A percentile compares a stretch with the other conserved stretches of the same genome.
These are phyloP conservation scores for Echeveria elegans DNA, from an alignment of 164 flowering plant genomes.

Conservation along the genomic window DNA sequence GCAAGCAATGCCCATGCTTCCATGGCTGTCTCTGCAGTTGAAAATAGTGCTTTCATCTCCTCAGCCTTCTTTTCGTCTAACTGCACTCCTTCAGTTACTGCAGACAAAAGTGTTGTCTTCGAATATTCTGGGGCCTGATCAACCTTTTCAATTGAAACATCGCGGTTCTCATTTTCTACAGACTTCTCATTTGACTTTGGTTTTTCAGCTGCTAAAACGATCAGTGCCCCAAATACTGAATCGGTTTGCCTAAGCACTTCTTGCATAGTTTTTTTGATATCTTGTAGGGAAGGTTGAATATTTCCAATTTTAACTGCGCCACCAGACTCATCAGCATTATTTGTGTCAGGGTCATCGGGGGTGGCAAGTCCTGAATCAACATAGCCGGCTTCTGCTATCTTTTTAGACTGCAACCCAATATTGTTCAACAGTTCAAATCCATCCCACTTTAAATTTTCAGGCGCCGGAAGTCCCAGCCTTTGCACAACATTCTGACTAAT, in stretches of 20 bases:
- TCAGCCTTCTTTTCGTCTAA: constrained; percentile 58
- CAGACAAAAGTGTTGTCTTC: constrained; percentile 14
- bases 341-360: constrained; percentile 25
- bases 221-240: constrained; percentile 47
- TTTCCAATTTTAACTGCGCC: constrained; percentile 15
- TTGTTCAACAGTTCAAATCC: constrained; percentile 50
- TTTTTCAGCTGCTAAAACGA: constrained; percentile 59
- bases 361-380: constrained; percentile 90
- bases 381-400: constrained; percentile 64
- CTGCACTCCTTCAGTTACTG: constrained; percentile 18
- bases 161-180: constrained; percentile 19
- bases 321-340: constrained; percentile 18
- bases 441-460: constrained; percentile 77
- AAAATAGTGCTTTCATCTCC: constrained; percentile 78
- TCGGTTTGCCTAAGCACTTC: constrained; percentile 58
- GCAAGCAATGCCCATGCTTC: constrained; percentile 99
- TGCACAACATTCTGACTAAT: constrained; percentile 54
- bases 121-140: constrained; percentile 13
- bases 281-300: constrained; percentile 48
- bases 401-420: constrained; percentile 50
- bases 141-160: constrained; percentile 15
- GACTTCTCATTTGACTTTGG: constrained; percentile 41
- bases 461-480: constrained; percentile 59
- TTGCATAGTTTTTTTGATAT: constrained; percentile 62
- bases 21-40: constrained; percentile 96